Conservation (phyloP, 768 basidiomycete species). For the Pleurotus cornucopiae region DNA sequence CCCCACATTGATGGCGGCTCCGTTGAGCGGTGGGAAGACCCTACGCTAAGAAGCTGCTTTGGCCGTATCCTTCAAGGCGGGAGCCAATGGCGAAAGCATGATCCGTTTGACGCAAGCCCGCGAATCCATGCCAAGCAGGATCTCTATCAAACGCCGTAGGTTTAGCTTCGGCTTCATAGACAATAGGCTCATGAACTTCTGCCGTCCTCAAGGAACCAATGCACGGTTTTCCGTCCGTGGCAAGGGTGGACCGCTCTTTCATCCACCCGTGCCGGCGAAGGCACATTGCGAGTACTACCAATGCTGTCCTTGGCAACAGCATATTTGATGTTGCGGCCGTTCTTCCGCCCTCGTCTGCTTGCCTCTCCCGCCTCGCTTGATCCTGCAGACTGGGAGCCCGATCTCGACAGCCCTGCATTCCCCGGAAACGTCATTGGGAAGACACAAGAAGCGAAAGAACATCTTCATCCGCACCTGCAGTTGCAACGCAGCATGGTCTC, state of each 20-base stretch:
- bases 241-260: constrained; percentile 56
- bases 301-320: constrained; percentile 50
- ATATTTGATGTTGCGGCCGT: constrained; percentile 62
- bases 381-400: constrained; percentile 50
- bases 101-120: constrained; percentile 45
- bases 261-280: constrained; percentile 51
- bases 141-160: constrained; percentile 58
- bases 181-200: background rate
- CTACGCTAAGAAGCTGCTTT: constrained; percentile 35
- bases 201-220: constrained; percentile 38
- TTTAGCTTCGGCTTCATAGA: background rate
- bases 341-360: constrained; percentile 43
- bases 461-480: constrained; percentile 60
- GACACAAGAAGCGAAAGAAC: constrained; percentile 50
- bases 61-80: constrained; percentile 39
- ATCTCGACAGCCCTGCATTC: constrained; percentile 47
- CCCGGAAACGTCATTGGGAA: constrained; percentile 52
- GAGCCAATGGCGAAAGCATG: constrained; percentile 39
- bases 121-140: constrained; percentile 52
- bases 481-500: constrained; percentile 54
- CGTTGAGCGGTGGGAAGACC: constrained; percentile 55
- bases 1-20: constrained; percentile 56
- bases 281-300: constrained; percentile 61
- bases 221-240: constrained; percentile 53
- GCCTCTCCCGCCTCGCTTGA: constrained; percentile 24